These are phyloP conservation scores for Chamaecrista fasciculata DNA, from an alignment of 306 rosid species.

Conservation along the genomic window DNA sequence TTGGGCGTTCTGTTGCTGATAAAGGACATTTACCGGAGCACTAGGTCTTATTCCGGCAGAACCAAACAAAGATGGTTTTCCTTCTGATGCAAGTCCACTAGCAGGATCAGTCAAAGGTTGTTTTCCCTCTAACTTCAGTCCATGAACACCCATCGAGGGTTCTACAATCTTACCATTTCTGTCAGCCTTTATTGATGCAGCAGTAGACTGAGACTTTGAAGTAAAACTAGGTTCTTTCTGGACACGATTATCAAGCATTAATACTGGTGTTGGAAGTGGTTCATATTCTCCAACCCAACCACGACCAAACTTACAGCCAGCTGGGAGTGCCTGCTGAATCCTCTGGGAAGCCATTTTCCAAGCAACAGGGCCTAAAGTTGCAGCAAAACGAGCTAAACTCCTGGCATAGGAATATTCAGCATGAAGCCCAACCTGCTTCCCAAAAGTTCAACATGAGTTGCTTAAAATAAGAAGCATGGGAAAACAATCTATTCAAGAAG, in stretches of 20 bases:
- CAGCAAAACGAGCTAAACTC: constrained; percentile 96
- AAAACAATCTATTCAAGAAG: constrained; percentile 26
- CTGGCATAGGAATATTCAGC: constrained; percentile 93
- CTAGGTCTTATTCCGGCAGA: constrained; percentile 48
- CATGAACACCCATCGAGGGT: constrained; percentile 42
- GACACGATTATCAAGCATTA: constrained; percentile 54
- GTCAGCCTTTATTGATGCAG: constrained; percentile 46
- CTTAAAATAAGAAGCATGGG: constrained; percentile 8
- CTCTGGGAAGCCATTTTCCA: constrained; percentile 93
- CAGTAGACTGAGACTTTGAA: constrained; percentile 38
- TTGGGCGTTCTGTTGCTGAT: constrained; percentile 49
- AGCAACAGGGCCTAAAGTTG: constrained; percentile 83
- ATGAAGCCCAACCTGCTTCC: constrained; percentile 90
- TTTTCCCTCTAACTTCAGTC: constrained; percentile 44
- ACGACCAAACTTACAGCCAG: constrained; percentile 82
- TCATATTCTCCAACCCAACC: constrained; percentile 99
- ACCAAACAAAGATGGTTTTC: constrained; percentile 52
- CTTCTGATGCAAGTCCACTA: constrained; percentile 49
- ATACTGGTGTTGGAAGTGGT: constrained; percentile 91
- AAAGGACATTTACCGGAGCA: constrained; percentile 36
- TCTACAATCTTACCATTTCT: constrained; percentile 43
- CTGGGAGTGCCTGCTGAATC: constrained; percentile 82
- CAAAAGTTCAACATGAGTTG: constrained; percentile 15
- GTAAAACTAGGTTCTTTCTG: constrained; percentile 53
- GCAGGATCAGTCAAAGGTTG: constrained; percentile 40